Base-by-base conservation (phyloP, 2,329 filamentous ascomycete genomes). In the Calonectria fujianensis region DNA sequence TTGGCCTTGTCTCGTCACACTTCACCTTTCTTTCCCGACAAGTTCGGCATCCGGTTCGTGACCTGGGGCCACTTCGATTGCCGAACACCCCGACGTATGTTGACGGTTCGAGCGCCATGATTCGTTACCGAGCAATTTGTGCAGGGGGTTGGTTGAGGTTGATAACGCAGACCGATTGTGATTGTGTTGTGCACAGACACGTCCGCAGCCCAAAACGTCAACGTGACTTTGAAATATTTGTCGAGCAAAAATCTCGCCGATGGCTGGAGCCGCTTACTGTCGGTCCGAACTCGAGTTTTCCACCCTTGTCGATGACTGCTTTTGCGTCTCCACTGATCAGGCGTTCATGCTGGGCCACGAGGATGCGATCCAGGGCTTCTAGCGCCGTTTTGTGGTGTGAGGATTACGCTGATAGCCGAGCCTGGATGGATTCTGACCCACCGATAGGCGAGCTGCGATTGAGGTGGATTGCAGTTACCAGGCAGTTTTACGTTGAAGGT, bases 21-120 rank as follows among this genome's bases (percentile, higher is more conserved):
- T 68, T 68, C 50, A 68, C 65, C 24, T 68, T 68, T 68, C 50
- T 52, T 11, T 29, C 50, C 11, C 65, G 65, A 68, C 65, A 68
- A 10, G 65, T 68, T 14, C 14, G 65, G 24, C 65, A 68, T 45
- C 65, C 65, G n/a, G 65, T 68, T 13, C 65, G 65, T 16, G 65
- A 68, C n/a, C 65, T 35, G 65, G 65, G 14, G 48, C 65, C 65
- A 51, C 65, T 54, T 31, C 65, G 65, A 68, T 68, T 68, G 24
- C 65, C 65, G 35, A 68, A 68, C 11, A 27, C 65, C 16, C 65
- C 65, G 27, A 68, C 50, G 8, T 68, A 68, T 27, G 41, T 39
- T 41, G 32, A 37, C 16, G 48, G 24, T 29, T 57, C 32, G 24
- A 35, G 48, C 16, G 24, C 20, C 65, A 68, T 68, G 65, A 65